phyloP scores from a whole-genome alignment of 345 rosid species.

The Brassica incana region DNA sequence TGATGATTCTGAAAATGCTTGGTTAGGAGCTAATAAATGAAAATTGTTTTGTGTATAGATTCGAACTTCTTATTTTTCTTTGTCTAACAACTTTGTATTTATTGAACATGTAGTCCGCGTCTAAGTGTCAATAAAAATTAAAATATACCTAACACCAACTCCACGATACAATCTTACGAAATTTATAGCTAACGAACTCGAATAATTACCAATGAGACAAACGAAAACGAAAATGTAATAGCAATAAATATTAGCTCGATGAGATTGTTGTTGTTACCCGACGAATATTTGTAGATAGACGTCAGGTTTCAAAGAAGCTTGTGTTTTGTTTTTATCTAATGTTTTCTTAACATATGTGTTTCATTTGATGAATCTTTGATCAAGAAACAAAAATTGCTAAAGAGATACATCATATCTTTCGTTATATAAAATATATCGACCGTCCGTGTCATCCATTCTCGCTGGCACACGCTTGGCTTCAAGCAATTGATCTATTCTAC shows the following conservation, averaged over 20 bases:
- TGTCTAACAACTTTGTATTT: neutral
- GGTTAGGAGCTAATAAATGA: neutral
- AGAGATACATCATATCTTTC: conserved; percentile 33
- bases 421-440: neutral
- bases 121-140: conserved; percentile 10
- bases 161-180: conserved; percentile 19
- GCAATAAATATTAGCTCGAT: neutral
- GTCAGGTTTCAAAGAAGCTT: conserved; percentile 26
- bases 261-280: conserved; percentile 5
- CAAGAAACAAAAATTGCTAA: neutral
- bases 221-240: neutral
- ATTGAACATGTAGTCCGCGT: neutral
- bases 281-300: conserved; percentile 1
- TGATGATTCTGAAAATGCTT: neutral
- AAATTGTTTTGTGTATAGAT: neutral
- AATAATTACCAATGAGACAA: conserved; percentile 2
- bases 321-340: neutral
- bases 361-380: neutral
- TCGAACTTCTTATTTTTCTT: neutral
- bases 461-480: conserved; percentile 35
- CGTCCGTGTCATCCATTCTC: conserved; percentile 27
- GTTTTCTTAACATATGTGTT: neutral
- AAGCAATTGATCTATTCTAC: conserved; percentile 1
- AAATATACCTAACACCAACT: conserved; percentile 21
- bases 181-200: conserved; percentile 12